Evolutionary conservation across 345 rosid genomes (phyloP), one percentile per base, ranked within the genome.

Genomic region (Populus alba): DNA sequence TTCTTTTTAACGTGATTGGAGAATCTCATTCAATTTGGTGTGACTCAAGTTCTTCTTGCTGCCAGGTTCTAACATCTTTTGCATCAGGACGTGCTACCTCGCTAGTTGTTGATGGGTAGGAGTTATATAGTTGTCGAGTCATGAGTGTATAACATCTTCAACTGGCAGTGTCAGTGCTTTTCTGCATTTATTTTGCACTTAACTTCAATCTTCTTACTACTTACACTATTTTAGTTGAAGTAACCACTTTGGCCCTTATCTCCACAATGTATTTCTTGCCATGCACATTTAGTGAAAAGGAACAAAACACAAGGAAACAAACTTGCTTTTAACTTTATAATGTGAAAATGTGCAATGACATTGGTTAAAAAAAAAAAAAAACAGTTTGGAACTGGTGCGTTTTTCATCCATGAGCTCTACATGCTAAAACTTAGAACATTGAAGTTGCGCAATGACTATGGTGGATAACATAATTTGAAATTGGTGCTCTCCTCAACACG

Each of bases 81-180:
- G 97, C 99, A 47, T 90, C 97, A 80, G 99, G 99, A 20, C 99
- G 99, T 63, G 93, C 99, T 27, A 94, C 99, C 70, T 91, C 98
- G n/a, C 84, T 97, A 70, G 99, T 97, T 78, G 98, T 97, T 78
- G 99, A 97, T 84, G 81, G 97, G 97, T 95, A 85, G 65, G 85
- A 18, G 62, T 43, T 74, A 35, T 81, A 10, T 80, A 23, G 13
- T 47, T 43, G 5, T 68, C 53, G 57, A 68, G 47, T 72, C 1
- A 6, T 51, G 18, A 20, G 13, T 57, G 20, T 49, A 22, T 37
- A 27, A 65, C 41, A 20, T 25, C 49, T 68, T n/a, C 35, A 15
- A 27, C 23, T 66, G 62, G 62, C 22, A 23, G 6, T 69, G 67
- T 3, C 43, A n/a, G 31, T 29, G 25, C 13, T 66, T 38, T 5